Conservation (phyloP, 805 yeast species). For the Metschnikowia picachoensis region DNA sequence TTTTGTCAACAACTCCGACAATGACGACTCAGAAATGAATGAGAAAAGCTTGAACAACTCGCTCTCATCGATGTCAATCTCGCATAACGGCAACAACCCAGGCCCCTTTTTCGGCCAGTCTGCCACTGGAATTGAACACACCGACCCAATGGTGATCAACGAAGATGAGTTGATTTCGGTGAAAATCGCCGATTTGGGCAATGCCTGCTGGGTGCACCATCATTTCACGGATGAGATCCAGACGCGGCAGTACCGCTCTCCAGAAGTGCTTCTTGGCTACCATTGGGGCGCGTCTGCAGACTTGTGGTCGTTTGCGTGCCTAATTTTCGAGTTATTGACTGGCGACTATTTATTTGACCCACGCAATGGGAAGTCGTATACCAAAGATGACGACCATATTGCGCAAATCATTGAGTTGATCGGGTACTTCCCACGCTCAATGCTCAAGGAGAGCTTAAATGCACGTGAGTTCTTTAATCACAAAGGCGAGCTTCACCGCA, state of each 20-base stretch:
- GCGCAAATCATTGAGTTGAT: conserved; percentile 59
- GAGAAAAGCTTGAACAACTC: conserved; percentile 34
- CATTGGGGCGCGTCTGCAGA: conserved; percentile 64
- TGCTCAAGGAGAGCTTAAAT: conserved; percentile 36
- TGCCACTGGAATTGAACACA: conserved; percentile 5
- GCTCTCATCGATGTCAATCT: conserved; percentile 41
- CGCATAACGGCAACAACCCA: conserved; percentile 21
- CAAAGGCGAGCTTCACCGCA: conserved; percentile 38
- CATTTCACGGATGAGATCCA: conserved; percentile 69
- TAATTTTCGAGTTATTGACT: conserved; percentile 55
- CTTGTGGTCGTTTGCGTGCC: conserved; percentile 57
- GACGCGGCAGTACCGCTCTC: conserved; percentile 64
- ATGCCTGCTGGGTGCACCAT: conserved; percentile 60
- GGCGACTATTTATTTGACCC: conserved; percentile 64
- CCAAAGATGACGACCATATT: conserved; percentile 58
- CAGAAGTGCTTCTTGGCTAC: conserved; percentile 56
- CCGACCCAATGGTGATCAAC: conserved; percentile 20
- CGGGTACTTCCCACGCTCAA: conserved; percentile 38
- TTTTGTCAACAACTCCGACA: conserved; percentile 15
- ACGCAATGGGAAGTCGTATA: conserved; percentile 43
- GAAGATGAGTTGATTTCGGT: conserved; percentile 48
- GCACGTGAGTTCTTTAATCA: conserved; percentile 20
- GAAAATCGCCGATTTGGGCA: conserved; percentile 68
- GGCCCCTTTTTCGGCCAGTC: conserved; percentile 9
- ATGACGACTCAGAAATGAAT: conserved; percentile 14